Percentiles rank a stretch among this genome's conserved stretches.
Evolutionary conservation across 1,284 basidiomycete genomes (phyloP).

Genomic region (Papiliotrema laurentii): DNA sequence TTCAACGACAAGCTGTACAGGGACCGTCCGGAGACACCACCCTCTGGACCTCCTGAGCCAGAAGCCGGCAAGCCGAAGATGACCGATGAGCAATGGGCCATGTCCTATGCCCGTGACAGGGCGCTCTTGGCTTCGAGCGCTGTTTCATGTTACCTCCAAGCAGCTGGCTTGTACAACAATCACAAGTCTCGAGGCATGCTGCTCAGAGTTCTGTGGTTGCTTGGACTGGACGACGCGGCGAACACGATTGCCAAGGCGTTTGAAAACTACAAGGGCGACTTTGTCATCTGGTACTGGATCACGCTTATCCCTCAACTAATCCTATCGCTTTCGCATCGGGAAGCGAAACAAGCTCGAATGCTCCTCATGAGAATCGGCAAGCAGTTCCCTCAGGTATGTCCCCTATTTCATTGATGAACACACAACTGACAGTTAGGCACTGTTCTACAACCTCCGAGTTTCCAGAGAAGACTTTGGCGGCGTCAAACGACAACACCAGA

Average conservation of each 20-base stretch:
- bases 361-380: constrained; percentile 88
- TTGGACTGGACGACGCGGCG: constrained; percentile 81
- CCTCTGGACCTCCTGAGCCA: constrained; percentile 34
- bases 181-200: constrained; percentile 89
- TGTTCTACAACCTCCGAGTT: constrained; percentile 93
- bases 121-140: constrained; percentile 79
- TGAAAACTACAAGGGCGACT: constrained; percentile 94
- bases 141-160: constrained; percentile 96
- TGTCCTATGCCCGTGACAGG: constrained; percentile 40
- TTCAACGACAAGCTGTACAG: constrained; percentile 89
- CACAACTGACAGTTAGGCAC: constrained; percentile 56
- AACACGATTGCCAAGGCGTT: constrained; percentile 77
- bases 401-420: not conserved
- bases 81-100: constrained; percentile 52
- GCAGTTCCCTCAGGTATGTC: constrained; percentile 80
- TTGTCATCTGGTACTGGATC: constrained; percentile 99
- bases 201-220: constrained; percentile 90
- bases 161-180: constrained; percentile 92
- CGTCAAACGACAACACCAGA: constrained; percentile 43
- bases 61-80: constrained; percentile 62
- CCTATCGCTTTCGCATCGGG: constrained; percentile 80
- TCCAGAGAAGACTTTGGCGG: constrained; percentile 77
- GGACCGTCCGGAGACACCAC: constrained; percentile 40
- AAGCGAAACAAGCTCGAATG: constrained; percentile 87
- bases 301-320: constrained; percentile 95